Conservation (phyloP, 108 stramenopile genomes). For the Cylindrotheca fusiformis region DNA sequence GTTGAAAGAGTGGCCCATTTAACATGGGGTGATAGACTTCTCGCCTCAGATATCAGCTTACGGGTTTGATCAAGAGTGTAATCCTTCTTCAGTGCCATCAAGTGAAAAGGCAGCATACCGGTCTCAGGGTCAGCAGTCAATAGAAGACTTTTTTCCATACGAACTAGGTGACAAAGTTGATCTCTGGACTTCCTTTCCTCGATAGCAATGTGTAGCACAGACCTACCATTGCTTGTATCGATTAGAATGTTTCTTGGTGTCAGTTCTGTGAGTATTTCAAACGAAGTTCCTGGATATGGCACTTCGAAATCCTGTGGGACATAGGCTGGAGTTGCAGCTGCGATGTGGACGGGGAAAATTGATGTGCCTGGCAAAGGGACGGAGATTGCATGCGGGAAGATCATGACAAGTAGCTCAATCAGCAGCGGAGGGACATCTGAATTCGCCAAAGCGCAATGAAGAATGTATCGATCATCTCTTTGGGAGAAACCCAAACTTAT, state of each 20-base stretch:
- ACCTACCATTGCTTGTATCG: slow-evolving; percentile 24
- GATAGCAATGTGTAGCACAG: slow-evolving; percentile 26
- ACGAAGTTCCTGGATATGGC: slow-evolving; percentile 9
- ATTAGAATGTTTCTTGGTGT: slow-evolving; percentile 15
- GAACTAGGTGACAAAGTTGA: slow-evolving; percentile 17
- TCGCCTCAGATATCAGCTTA: background rate
- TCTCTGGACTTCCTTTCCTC: slow-evolving; percentile 28
- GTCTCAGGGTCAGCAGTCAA: slow-evolving; percentile 17
- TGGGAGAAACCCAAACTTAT: slow-evolving; percentile 16
- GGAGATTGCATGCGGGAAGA: slow-evolving; percentile 19
- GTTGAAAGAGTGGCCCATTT: background rate
- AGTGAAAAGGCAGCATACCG: slow-evolving; percentile 23
- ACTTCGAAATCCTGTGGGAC: slow-evolving; percentile 26
- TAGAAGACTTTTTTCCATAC: slow-evolving; percentile 10
- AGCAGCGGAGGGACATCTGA: slow-evolving; percentile 28
- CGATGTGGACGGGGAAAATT: slow-evolving; percentile 33
- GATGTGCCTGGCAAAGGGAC: slow-evolving; percentile 21
- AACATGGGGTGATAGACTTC: background rate
- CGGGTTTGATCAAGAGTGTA: background rate
- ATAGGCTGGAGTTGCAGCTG: slow-evolving; percentile 21
- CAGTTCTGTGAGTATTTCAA: slow-evolving; percentile 45
- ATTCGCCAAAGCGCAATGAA: slow-evolving; percentile 32
- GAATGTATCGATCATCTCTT: slow-evolving; percentile 15
- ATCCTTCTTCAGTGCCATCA: slow-evolving; percentile 6
- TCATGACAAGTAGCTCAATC: slow-evolving; percentile 22